A percentile compares a stretch with the other conserved stretches of the same genome.
These are phyloP conservation scores for Roridomyces roridus DNA, from an alignment of 768 basidiomycete genomes.

Conservation along the genomic window DNA sequence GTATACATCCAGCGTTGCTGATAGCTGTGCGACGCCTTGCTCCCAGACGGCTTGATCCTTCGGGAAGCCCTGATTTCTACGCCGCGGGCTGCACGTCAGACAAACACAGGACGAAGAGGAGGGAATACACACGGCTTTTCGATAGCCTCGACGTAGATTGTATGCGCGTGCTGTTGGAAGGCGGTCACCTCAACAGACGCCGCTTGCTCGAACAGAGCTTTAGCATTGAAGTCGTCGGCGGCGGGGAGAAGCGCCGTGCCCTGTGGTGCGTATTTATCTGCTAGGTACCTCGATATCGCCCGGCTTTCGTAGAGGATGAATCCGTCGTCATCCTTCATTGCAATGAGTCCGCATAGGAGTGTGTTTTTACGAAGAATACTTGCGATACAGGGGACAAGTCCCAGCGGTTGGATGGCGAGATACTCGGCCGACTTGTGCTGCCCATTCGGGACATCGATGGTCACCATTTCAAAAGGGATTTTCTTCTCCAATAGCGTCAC, in stretches of 20 bases:
- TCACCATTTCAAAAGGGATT: constrained; percentile 52
- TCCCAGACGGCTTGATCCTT: not conserved
- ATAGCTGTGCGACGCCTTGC: not conserved
- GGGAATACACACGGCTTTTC: constrained; percentile 7
- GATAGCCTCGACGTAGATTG: not conserved
- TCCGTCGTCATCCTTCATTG: constrained; percentile 52
- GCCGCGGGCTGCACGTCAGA: no score
- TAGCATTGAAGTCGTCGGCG: no score
- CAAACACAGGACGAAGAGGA: not conserved
- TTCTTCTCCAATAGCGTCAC: constrained; percentile 53
- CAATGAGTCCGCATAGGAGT: no score
- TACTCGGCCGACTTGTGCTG: constrained; percentile 47
- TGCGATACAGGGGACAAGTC: constrained; percentile 24
- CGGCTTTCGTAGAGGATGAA: constrained; percentile 53
- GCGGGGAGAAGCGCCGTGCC: no score
- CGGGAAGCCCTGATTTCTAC: not conserved
- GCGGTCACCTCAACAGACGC: not conserved
- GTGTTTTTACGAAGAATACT: no score
- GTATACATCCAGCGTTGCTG: not conserved
- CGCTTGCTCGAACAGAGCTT: constrained; percentile 27
- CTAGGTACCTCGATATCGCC: constrained; percentile 52
- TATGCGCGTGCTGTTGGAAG: not conserved
- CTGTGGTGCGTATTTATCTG: no score
- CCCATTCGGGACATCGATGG: constrained; percentile 39
- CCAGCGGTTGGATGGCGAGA: constrained; percentile 55